A percentile compares a stretch with the other conserved stretches of the same genome.
phyloP scores from a whole-genome alignment of 2,329 filamentous ascomycete species.

The Gliomastix tumulicola region DNA sequence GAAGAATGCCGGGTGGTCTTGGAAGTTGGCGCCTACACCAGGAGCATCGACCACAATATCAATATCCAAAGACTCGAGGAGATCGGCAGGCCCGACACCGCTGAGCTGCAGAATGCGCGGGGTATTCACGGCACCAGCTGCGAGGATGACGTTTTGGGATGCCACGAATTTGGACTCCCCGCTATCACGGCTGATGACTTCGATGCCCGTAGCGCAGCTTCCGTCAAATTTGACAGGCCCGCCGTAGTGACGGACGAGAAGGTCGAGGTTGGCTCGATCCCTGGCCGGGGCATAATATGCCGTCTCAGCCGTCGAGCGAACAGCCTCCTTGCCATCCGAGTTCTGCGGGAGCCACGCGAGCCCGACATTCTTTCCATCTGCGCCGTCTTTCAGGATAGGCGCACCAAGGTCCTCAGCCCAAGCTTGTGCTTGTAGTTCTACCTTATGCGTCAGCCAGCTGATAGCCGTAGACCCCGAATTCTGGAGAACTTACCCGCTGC shows the following conservation, averaged over 20 bases:
- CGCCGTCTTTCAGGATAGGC: conserved; percentile 9
- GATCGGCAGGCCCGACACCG: conserved; percentile 42
- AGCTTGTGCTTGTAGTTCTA: conserved; percentile 6
- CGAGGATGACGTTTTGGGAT: conserved; percentile 21
- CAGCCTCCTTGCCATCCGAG: conserved; percentile 9
- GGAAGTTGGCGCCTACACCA: conserved; percentile 40
- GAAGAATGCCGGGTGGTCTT: conserved; percentile 24
- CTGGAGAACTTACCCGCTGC: conserved; percentile 7
- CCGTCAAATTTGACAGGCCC: conserved; percentile 11
- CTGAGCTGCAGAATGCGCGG: conserved; percentile 50
- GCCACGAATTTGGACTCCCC: conserved; percentile 4
- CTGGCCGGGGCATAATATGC: conserved; percentile 11
- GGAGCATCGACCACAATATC: conserved; percentile 43
- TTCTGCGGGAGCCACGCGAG: conserved; percentile 13
- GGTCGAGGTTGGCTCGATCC: conserved; percentile 9
- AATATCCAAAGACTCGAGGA: conserved; percentile 40
- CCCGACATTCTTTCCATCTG: conserved; percentile 13
- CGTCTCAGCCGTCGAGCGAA: conserved; percentile 11
- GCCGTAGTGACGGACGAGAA: conserved; percentile 12
- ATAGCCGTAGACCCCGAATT: no score
- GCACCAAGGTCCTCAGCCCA: conserved; percentile 10
- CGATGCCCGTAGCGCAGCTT: conserved; percentile 26
- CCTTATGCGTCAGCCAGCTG: no score
- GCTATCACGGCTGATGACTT: conserved; percentile 6
- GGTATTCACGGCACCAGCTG: conserved; percentile 42